Base-by-base conservation (phyloP, 1,284 basidiomycete genomes). In the Ganoderma resinaceum region DNA sequence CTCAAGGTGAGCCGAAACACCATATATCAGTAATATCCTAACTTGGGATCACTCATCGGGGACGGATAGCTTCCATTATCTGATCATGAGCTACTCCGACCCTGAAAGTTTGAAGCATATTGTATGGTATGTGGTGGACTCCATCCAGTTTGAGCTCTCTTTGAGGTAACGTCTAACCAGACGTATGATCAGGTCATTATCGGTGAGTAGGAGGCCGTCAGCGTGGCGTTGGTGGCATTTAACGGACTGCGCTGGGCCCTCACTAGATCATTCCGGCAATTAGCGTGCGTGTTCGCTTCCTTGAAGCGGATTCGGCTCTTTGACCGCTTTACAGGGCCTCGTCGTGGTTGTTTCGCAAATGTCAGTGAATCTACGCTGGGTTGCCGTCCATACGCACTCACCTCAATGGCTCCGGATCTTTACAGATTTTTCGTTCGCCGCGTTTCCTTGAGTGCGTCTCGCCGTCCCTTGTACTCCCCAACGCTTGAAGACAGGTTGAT, bases 381-480 rank as follows among this genome's bases (percentile, higher is more conserved):
- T 35, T 1, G 7, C 29, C 31, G n/a, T 29, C 7, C 1, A 7
- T 33, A 4, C 37, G 33, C 42, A 11, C 58, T 61, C 4, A 43
- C 16, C 14, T 14, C 8, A n/a, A n/a, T n/a, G 1, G 26, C 46
- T 7, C 35, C 52, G 18, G n/a, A 1, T 1, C 14, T n/a, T 4
- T 2, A 11, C 43, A 67, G 66, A 23, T 63, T 63, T 46, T 63
- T 67, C 31, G 61, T 57, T 31, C 66, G 61, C 20, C 61, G 66
- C 0, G 66, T 67, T 0, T 58, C 55, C 5, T 7, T 67, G 55
- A 46, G 66, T 66, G 43, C 23, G 66, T 40, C 46, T 43, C 31
- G 6, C 7, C 14, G 20, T 29, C n/a, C n/a, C 33, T 35, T 31
- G 11, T n/a, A n/a, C n/a, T 35, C n/a, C 20, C 31, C 4, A 29